phyloP scores from a whole-genome alignment of 495 filamentous ascomycete genomes.

The Annulohypoxylon nitens region DNA sequence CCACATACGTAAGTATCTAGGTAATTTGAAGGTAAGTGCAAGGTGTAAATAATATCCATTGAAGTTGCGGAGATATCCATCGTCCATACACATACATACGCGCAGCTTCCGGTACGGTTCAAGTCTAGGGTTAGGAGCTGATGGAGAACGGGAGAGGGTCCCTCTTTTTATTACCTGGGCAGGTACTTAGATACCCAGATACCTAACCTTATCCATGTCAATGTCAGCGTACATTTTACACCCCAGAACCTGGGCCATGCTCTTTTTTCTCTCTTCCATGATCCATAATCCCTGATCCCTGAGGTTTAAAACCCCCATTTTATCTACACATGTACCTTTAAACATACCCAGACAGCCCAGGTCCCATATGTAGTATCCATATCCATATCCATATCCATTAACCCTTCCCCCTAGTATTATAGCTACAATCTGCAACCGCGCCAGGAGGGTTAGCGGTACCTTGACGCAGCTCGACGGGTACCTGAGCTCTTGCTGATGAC shows the following conservation, averaged over 20 bases:
- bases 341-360: conserved; percentile 2
- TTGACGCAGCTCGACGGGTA: conserved; percentile 26
- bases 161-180: background rate
- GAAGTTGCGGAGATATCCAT: conserved; percentile 7
- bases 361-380: background rate
- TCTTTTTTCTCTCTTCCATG: conserved; percentile 21
- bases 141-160: conserved; percentile 1
- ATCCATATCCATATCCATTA: conserved; percentile 7
- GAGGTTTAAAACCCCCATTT: conserved; percentile 9
- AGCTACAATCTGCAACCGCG: conserved; percentile 17
- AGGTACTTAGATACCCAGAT: conserved; percentile 1
- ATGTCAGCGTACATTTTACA: conserved; percentile 17
- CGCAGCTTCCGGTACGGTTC: background rate
- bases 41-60: background rate
- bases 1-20: background rate
- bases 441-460: conserved; percentile 18
- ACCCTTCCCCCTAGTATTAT: conserved; percentile 24
- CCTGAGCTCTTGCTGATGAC: conserved; percentile 32
- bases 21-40: background rate
- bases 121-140: background rate
- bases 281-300: conserved; percentile 35
- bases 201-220: conserved; percentile 22
- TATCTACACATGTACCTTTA: conserved; percentile 13
- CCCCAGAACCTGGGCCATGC: conserved; percentile 32
- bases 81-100: background rate